A percentile compares a stretch with the other conserved stretches of the same genome.
Evolutionary conservation across 2,329 filamentous ascomycete species (phyloP).

Genomic region (Xylaria sp.): DNA sequence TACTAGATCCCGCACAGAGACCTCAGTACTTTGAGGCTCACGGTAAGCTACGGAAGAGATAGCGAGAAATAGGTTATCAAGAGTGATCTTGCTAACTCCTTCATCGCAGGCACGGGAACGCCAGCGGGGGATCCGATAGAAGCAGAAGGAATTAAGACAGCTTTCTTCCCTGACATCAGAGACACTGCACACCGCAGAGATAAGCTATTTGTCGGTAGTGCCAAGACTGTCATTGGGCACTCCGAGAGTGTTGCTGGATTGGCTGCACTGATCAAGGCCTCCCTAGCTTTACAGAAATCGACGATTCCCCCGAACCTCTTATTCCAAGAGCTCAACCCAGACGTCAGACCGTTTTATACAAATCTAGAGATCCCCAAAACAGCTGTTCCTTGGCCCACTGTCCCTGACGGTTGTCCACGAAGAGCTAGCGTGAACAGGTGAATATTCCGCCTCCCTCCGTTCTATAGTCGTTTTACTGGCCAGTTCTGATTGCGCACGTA

Average conservation of each 20-base stretch:
- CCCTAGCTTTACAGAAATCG: conserved; percentile 36
- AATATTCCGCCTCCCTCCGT: neutral
- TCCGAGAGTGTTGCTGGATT: conserved; percentile 45
- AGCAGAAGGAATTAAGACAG: conserved; percentile 38
- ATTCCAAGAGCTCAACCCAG: conserved; percentile 47
- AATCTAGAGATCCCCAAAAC: conserved; percentile 34
- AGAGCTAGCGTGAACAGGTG: conserved; percentile 44
- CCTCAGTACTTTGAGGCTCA: conserved; percentile 49
- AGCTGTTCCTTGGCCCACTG: conserved; percentile 38
- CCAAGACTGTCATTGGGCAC: conserved; percentile 49
- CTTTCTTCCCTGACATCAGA: conserved; percentile 24
- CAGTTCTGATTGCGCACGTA: neutral
- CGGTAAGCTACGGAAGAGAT: conserved; percentile 24
- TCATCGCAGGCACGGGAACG: conserved; percentile 41
- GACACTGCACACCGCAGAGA: neutral
- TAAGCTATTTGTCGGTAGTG: conserved; percentile 34
- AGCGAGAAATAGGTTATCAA: neutral
- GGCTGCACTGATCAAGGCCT: conserved; percentile 44
- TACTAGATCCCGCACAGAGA: conserved; percentile 20
- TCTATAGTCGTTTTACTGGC: conserved; percentile 5
- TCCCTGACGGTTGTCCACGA: conserved; percentile 13
- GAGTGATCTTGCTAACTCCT: neutral
- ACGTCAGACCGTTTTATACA: conserved; percentile 42
- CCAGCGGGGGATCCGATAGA: conserved; percentile 45
- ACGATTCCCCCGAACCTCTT: conserved; percentile 48